These are phyloP conservation scores for Boletellus deceptivus DNA, from an alignment of 1,284 basidiomycete species.

Conservation along the genomic window DNA sequence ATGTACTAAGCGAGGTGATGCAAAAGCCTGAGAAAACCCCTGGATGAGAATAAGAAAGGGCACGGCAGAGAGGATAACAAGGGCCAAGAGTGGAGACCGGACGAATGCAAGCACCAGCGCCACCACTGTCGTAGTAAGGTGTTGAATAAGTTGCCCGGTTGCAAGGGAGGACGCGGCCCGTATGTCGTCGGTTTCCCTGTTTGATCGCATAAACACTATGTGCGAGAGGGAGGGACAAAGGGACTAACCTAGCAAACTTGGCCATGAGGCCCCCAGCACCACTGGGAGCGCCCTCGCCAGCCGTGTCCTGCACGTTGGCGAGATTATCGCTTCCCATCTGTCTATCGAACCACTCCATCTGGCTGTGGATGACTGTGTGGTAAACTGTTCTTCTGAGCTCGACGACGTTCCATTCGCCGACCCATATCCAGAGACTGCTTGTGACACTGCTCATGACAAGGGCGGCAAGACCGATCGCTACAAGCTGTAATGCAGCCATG, in stretches of 20 bases:
- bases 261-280: constrained; percentile 94
- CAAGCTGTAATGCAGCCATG: constrained; percentile 64
- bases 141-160: constrained; percentile 77
- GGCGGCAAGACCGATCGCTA: constrained; percentile 69
- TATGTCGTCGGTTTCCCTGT: constrained; percentile 93
- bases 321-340: constrained; percentile 69
- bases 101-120: constrained; percentile 81
- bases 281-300: constrained; percentile 52
- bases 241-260: constrained; percentile 79
- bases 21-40: constrained; percentile 67
- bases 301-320: constrained; percentile 38
- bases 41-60: constrained; percentile 81
- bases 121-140: constrained; percentile 76
- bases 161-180: constrained; percentile 80
- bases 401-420: constrained; percentile 79
- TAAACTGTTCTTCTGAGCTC: constrained; percentile 73
- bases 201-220: constrained; percentile 6
- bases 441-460: constrained; percentile 75
- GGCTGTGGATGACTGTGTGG: constrained; percentile 63
- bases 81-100: constrained; percentile 80
- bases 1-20: constrained; percentile 61
- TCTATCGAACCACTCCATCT: constrained; percentile 86
- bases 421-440: constrained; percentile 82
- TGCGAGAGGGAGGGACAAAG: not conserved
- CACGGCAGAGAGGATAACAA: constrained; percentile 91